A percentile compares a stretch with the other conserved stretches of the same genome.
phyloP scores from a whole-genome alignment of 2,329 filamentous ascomycete species.

The Cladosporium sp. region DNA sequence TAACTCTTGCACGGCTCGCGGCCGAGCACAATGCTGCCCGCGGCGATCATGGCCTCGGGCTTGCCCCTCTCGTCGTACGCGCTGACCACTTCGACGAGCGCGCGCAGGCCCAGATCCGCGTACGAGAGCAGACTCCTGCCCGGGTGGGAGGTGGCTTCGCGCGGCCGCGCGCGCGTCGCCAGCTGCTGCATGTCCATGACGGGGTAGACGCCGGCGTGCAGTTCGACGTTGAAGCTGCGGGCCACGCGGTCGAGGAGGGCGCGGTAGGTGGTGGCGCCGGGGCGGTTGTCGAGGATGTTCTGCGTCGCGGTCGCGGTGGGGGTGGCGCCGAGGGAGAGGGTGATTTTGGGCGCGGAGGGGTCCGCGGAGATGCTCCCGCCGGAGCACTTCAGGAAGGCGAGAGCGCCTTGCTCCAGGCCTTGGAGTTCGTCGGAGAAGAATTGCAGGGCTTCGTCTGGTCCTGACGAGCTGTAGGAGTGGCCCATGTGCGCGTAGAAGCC shows the following conservation, averaged over 20 bases:
- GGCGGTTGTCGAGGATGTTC: conserved; percentile 44
- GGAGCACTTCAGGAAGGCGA: conserved; percentile 25
- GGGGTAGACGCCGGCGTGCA: conserved; percentile 75
- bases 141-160: conserved; percentile 24
- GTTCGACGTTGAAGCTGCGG: conserved; percentile 49
- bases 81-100: conserved; percentile 69
- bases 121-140: conserved; percentile 37
- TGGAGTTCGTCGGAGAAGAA: conserved; percentile 59
- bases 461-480: conserved; percentile 60
- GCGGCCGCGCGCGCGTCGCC: conserved; percentile 60
- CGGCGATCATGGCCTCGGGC: conserved; percentile 64
- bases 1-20: conserved; percentile 71
- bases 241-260: conserved; percentile 34
- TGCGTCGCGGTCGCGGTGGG: conserved; percentile 67
- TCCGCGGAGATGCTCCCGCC: conserved; percentile 16
- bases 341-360: conserved; percentile 29
- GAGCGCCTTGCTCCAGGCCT: conserved; percentile 47
- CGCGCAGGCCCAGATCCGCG: conserved; percentile 55
- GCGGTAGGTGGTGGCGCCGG: conserved; percentile 35
- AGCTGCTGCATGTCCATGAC: conserved; percentile 76
- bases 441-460: conserved; percentile 55
- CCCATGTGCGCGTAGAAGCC: conserved; percentile 73
- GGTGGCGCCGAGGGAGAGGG: conserved; percentile 70
- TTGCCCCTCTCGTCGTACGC: conserved; percentile 58
- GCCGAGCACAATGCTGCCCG: conserved; percentile 66